phyloP scores from a whole-genome alignment of 345 rosid species.

The Abelmoschus esculentus region DNA sequence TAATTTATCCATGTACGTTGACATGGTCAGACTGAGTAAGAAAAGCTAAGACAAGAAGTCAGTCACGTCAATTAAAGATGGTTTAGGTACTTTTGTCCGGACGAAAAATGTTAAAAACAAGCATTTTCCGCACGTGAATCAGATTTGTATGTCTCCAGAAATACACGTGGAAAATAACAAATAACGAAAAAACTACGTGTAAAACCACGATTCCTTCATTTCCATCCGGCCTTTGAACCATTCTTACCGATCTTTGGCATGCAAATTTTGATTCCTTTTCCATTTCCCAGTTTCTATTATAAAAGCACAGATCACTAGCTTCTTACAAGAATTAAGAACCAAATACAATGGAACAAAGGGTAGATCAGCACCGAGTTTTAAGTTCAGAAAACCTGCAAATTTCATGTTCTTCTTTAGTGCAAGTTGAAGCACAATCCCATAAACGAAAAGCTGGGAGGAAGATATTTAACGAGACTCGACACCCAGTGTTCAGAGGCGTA shows the following conservation, averaged over 20 bases:
- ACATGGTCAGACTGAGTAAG: no score
- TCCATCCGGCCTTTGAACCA: not conserved
- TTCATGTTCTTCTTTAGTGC: not conserved
- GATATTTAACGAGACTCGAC: constrained; percentile 50
- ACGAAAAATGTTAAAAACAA: not conserved
- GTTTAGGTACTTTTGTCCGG: no score
- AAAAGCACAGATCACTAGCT: not conserved
- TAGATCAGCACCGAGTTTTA: not conserved
- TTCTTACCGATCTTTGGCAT: not conserved
- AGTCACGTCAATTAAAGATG: no score
- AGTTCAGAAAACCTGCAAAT: not conserved
- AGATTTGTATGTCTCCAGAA: not conserved
- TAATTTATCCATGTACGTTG: no score
- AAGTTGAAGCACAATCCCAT: constrained; percentile 6
- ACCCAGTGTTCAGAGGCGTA: constrained; percentile 43
- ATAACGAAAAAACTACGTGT: not conserved
- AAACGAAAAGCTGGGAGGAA: constrained; percentile 44
- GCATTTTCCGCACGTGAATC: not conserved
- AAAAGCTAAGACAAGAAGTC: no score
- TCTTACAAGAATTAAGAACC: not conserved
- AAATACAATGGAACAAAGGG: not conserved
- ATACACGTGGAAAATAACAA: not conserved
- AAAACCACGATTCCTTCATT: not conserved
- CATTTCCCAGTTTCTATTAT: not conserved
- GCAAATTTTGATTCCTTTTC: not conserved